Conservation (phyloP, 2,329 filamentous ascomycete species). For the Venturia asperata region DNA sequence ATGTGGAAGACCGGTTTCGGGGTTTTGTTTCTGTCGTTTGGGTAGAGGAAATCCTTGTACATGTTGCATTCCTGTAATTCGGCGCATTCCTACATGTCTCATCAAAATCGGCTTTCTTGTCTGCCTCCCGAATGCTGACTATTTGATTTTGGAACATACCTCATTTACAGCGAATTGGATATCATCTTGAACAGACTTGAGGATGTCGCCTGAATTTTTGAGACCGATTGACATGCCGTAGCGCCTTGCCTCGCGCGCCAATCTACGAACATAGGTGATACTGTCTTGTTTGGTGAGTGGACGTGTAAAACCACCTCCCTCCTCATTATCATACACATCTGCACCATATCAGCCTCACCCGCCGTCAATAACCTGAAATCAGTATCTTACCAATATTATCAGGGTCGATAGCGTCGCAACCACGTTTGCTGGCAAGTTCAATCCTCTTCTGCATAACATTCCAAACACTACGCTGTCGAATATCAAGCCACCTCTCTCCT, state of each 20-base stretch:
- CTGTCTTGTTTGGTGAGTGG: not conserved
- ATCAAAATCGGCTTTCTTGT: conserved; percentile 25
- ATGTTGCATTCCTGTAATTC: conserved; percentile 39
- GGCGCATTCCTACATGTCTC: conserved; percentile 40
- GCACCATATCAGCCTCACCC: not conserved
- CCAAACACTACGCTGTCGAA: conserved; percentile 24
- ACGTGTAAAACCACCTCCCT: conserved; percentile 12
- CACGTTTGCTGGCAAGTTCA: conserved; percentile 26
- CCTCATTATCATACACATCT: conserved; percentile 21
- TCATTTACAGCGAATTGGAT: conserved; percentile 17
- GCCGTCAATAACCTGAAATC: not conserved
- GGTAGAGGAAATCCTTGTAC: conserved; percentile 49
- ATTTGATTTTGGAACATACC: not conserved
- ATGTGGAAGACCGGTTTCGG: conserved; percentile 67
- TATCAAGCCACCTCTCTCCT: conserved; percentile 26
- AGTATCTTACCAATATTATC: conserved; percentile 24
- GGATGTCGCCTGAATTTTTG: conserved; percentile 12
- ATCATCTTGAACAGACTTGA: not conserved
- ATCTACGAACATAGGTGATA: conserved; percentile 6
- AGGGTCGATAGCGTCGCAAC: conserved; percentile 35
- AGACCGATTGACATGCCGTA: conserved; percentile 13
- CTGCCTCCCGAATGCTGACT: not conserved
- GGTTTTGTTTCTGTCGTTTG: conserved; percentile 29
- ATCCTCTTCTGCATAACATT: conserved; percentile 27
- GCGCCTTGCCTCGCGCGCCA: not conserved